phyloP scores from a whole-genome alignment of 2,329 filamentous ascomycete genomes.

The Xylariaceae sp. region DNA sequence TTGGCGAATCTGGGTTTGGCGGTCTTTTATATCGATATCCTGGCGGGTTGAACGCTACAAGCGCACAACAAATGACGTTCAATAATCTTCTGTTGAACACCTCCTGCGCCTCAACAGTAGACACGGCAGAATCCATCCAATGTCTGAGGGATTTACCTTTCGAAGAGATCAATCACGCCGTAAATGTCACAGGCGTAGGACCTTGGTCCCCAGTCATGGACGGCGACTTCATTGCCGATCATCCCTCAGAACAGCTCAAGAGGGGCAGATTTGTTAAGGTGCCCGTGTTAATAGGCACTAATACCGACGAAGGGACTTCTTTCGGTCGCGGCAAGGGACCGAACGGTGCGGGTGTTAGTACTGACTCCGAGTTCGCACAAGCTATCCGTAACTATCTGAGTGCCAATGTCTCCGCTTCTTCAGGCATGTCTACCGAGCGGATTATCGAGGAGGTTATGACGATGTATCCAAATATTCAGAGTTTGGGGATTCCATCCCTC shows the following conservation, averaged over 20 bases:
- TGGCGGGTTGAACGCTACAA: conserved; percentile 40
- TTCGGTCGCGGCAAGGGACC: conserved; percentile 26
- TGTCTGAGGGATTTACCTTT: conserved; percentile 41
- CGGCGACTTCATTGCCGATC: conserved; percentile 38
- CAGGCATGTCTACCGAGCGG: conserved; percentile 33
- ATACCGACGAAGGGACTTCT: conserved; percentile 41
- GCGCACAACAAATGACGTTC: conserved; percentile 36
- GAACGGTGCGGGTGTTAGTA: conserved; percentile 34
- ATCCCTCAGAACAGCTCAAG: conserved; percentile 29
- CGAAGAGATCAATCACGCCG: conserved; percentile 32
- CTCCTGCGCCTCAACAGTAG: conserved; percentile 35
- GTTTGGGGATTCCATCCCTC: conserved; percentile 43
- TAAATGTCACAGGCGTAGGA: conserved; percentile 26
- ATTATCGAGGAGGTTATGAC: conserved; percentile 34
- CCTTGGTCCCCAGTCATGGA: conserved; percentile 38
- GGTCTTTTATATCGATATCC: conserved; percentile 38
- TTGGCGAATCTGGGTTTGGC: conserved; percentile 51
- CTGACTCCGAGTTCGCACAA: conserved; percentile 38
- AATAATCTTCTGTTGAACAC: conserved; percentile 38
- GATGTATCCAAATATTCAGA: conserved; percentile 43
- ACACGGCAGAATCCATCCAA: conserved; percentile 29
- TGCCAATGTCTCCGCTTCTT: conserved; percentile 7
- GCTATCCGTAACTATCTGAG: conserved; percentile 14
- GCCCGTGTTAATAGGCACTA: conserved; percentile 40
- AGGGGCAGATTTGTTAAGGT: conserved; percentile 38